Evolutionary conservation across 2,329 filamentous ascomycete genomes (phyloP), one percentile per base, ranked within the genome.

Genomic region (Penicillium sp.): DNA sequence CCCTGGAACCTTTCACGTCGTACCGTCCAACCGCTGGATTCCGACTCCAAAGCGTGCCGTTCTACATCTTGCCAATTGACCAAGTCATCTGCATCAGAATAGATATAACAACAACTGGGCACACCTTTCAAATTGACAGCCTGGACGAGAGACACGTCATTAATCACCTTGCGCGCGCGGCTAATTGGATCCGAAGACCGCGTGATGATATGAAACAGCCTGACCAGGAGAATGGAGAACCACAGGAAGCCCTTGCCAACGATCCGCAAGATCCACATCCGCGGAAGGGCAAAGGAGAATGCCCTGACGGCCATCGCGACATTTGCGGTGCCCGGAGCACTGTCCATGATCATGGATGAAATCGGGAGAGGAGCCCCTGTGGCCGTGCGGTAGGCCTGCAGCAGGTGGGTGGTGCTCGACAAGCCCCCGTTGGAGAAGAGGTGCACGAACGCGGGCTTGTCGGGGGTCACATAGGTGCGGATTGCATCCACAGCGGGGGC

Each of bases 351-450:
- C 44, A 70, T 63, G 1, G 63, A 65, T 2, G 62, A 65, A 4
- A 71, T 43, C 2, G 68, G 69, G 4, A 75, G 40, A 4, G 62
- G 43, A 2, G 45, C 41, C 0, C 62, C 62, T 1, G 60, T 69
- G 2, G 50, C 47, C 11, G 48, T 29, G 5, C 50, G 62, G 51
- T 72, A 76, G 7, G 57, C 48, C 11, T 54, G 45, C 2, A 73
- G 64, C 5, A 76, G 45, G 17, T 64, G 54, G 4, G 56, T 57
- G 3, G 63, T 57, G 4, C 67, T 67, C 34, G 65, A 62, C 14
- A 66, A 56, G 11, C 74, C 74, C 17, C 73, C 74, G 43, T 77
- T 75, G 15, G 72, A 76, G 58, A 76, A 77, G 39, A 70, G 57
- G 54, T 77, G 73, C 7, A 75, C 47, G 19, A 71, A 61, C 7